These are phyloP conservation scores for Sporothrix mexicana DNA, from an alignment of 2,329 filamentous ascomycete genomes.

Conservation along the genomic window DNA sequence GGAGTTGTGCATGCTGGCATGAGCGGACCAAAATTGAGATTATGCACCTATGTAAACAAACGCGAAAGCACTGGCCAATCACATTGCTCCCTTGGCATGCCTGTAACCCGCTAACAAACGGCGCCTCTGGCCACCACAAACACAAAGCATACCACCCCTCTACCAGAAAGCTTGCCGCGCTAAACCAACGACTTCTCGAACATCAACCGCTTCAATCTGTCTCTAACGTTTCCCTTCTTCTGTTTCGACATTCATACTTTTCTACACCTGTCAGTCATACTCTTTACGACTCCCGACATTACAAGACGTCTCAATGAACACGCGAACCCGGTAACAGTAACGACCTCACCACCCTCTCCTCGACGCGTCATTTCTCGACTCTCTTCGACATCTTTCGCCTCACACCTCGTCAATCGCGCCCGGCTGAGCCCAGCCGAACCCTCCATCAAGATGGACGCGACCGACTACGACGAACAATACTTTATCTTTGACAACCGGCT, in stretches of 20 bases:
- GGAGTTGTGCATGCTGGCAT: constrained; percentile 17
- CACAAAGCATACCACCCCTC: constrained; percentile 15
- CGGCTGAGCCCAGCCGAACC: neutral
- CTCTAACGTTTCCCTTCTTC: no score
- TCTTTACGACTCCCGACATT: neutral
- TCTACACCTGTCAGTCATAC: neutral
- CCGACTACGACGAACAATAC: constrained; percentile 54
- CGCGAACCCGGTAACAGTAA: constrained; percentile 11
- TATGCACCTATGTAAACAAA: constrained; percentile 37
- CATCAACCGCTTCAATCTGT: constrained; percentile 28
- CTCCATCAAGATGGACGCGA: constrained; percentile 39
- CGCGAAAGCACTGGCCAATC: constrained; percentile 35
- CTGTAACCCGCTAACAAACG: neutral
- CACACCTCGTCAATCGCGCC: neutral
- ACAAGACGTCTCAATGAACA: constrained; percentile 16
- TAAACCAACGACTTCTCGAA: constrained; percentile 17
- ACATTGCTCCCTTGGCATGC: neutral
- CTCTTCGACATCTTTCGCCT: neutral
- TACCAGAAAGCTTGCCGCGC: constrained; percentile 17
- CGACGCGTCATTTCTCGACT: constrained; percentile 29
- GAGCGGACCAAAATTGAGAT: neutral
- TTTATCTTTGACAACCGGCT: constrained; percentile 77
- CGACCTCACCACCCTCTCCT: neutral
- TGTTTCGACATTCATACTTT: neutral
- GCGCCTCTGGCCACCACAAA: neutral